phyloP scores from a whole-genome alignment of 257 asterid genomes.

The Solanum tacnaense region DNA sequence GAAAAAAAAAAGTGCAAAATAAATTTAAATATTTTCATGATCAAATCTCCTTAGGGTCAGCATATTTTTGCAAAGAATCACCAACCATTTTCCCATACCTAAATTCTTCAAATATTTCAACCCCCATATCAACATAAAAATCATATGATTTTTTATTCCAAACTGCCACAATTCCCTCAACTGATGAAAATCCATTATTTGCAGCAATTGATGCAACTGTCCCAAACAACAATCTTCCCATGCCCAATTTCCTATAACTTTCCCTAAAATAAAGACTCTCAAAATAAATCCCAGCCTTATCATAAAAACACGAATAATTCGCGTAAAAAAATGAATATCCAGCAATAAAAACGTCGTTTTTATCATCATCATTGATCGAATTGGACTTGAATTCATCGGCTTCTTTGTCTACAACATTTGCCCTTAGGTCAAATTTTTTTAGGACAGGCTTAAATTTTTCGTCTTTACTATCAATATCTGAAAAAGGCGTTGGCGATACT shows the following conservation, averaged over 20 bases:
- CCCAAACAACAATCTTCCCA: neutral
- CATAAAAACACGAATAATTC: constrained; percentile 5
- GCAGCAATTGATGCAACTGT: constrained; percentile 7
- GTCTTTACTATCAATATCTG: neutral
- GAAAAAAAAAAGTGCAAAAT: neutral
- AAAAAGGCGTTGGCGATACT: neutral
- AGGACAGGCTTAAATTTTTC: neutral
- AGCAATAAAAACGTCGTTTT: neutral
- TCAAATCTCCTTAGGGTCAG: neutral
- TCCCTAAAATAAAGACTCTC: constrained; percentile 7
- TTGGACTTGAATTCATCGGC: neutral
- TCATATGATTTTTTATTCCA: constrained; percentile 9
- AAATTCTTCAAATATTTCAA: constrained; percentile 6
- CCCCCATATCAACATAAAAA: constrained; percentile 3
- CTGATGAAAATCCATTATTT: constrained; percentile 3
- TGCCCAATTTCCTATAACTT: constrained; percentile 1
- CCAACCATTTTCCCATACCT: constrained; percentile 8
- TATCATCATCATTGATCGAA: neutral
- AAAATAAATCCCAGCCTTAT: constrained; percentile 1
- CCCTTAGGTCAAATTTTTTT: neutral
- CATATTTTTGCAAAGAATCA: constrained; percentile 3
- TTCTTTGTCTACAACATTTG: neutral
- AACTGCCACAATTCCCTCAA: constrained; percentile 7
- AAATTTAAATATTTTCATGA: neutral
- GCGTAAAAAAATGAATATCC: constrained; percentile 3